A percentile compares a stretch with the other conserved stretches of the same genome.
These are phyloP conservation scores for Ruellia speciosa DNA, from an alignment of 305 asterid genomes.

Conservation along the genomic window DNA sequence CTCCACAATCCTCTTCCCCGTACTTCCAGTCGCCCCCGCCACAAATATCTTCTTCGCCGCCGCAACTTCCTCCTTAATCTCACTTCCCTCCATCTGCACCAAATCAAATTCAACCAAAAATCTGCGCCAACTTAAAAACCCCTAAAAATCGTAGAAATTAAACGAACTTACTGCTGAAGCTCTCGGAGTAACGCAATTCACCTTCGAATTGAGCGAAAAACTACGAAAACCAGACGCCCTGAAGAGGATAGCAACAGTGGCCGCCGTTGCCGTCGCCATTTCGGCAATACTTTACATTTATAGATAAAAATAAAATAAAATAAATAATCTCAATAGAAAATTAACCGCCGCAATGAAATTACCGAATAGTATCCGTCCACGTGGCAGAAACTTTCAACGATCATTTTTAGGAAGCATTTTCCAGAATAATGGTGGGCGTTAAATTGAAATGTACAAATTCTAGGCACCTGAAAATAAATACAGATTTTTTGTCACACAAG, in stretches of 20 bases:
- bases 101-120: conserved; percentile 11
- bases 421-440: neutral
- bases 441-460: too few relatives aligned
- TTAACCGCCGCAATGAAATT: conserved; percentile 27
- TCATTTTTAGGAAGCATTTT: too few relatives aligned
- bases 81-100: conserved; percentile 57
- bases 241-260: conserved; percentile 28
- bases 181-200: conserved; percentile 31
- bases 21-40: conserved; percentile 91
- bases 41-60: conserved; percentile 72
- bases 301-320: neutral
- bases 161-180: conserved; percentile 36
- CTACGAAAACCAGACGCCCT: conserved; percentile 29
- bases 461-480: neutral
- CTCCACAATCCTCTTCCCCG: conserved; percentile 93
- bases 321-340: too few relatives aligned
- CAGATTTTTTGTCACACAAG: neutral
- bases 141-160: neutral
- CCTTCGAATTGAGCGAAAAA: conserved; percentile 27
- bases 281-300: neutral
- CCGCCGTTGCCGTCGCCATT: conserved; percentile 35
- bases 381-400: neutral
- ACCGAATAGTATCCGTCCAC: neutral
- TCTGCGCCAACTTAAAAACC: neutral
- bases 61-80: conserved; percentile 34